Evolutionary conservation across 768 basidiomycete species (phyloP).

Genomic region (Trametes meyenii): DNA sequence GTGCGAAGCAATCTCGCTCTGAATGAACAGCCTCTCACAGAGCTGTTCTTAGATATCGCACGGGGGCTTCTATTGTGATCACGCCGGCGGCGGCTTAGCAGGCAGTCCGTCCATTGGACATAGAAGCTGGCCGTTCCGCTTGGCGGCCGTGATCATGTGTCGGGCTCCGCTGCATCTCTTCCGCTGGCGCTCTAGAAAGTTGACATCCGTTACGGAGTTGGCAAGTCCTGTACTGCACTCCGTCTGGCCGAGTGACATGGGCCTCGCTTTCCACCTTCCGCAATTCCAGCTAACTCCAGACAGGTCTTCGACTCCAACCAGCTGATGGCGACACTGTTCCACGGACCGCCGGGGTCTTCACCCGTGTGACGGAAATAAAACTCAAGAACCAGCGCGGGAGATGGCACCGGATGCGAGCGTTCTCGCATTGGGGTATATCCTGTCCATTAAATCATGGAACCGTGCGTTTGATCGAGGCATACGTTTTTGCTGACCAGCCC

Average conservation of each 20-base stretch:
- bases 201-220: background rate
- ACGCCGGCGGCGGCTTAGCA: conserved; percentile 10
- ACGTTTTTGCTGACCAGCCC: no score
- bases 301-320: conserved; percentile 1
- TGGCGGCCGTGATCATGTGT: conserved; percentile 14
- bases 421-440: no score
- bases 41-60: conserved; percentile 12
- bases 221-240: conserved; percentile 5
- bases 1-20: background rate
- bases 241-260: conserved; percentile 8
- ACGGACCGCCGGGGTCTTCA: conserved; percentile 8
- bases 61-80: conserved; percentile 14
- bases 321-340: conserved; percentile 6
- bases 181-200: background rate
- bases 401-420: no score
- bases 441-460: no score
- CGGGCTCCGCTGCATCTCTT: conserved; percentile 15
- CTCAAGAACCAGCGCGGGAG: no score
- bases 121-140: conserved; percentile 14
- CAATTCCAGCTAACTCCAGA: conserved; percentile 5
- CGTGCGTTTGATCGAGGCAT: no score
- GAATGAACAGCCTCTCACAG: conserved; percentile 16
- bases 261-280: conserved; percentile 10
- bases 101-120: conserved; percentile 7
- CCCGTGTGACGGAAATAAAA: background rate